Evolutionary conservation across 441 rosid species (phyloP), one percentile per base, ranked within the genome.

Genomic region (Euphorbia schlechtendalii): DNA sequence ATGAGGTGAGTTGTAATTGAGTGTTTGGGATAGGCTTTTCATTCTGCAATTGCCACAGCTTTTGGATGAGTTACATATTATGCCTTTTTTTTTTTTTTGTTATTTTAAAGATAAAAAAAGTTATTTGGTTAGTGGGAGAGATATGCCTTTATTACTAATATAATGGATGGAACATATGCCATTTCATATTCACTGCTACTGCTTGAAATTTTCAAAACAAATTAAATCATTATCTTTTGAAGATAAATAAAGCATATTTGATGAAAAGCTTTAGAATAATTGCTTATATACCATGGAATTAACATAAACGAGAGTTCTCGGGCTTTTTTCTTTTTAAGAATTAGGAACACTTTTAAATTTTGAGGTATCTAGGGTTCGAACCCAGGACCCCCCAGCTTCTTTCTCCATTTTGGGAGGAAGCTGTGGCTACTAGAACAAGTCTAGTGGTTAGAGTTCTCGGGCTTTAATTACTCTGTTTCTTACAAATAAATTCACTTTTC

Each of bases 141-240:
- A 75, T 74, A 63, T 66, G 69, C 67, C 53, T 72, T 69, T 74
- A 59, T 65, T 76, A 80, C 20, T n/a, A n/a, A n/a, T n/a, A n/a
- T 18, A 51, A 72, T 74, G 80, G 85, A 81, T 76, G 74, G 82
- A 83, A 77, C 86, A 76, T 82, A 80, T 75, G 75, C 85, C 85
- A 71, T 72, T 58, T 59, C 5, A 60, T 68, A 70, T 75, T 68
- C 79, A 71, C 73, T 57, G 69, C 73, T 57, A 28, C 69, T 68
- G 60, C 69, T 76, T 64, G 62, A 36, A 68, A 66, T 66, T 63
- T 68, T 73, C 76, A 73, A 78, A 75, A 25, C 77, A 82, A 80
- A 80, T 18, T 11, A n/a, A 51, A 51, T 78, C 76, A 78, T 76
- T 73, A 73, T 69, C 69, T 69, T 82, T 80, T 46, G 21, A 20